Conservation (phyloP, 2,329 filamentous ascomycete genomes). For the Leptographium galeiforme region DNA sequence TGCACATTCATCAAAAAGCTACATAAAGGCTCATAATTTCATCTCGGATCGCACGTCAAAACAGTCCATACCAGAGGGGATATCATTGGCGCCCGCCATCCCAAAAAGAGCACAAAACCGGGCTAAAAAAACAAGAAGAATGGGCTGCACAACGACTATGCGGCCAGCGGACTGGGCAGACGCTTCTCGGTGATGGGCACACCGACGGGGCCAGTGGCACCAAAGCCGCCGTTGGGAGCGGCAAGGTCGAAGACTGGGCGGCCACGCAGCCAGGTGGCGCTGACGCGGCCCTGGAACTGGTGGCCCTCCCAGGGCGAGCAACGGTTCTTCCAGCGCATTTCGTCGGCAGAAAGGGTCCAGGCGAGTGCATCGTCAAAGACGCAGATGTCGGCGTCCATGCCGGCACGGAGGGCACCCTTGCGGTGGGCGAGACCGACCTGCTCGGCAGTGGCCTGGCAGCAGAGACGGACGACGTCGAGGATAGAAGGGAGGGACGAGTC, state of each 20-base stretch:
- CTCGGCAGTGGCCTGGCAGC: conserved; percentile 70
- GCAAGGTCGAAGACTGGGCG: conserved; percentile 58
- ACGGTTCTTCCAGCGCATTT: conserved; percentile 91
- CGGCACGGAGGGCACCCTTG: conserved; percentile 70
- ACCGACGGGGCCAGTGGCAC: conserved; percentile 32
- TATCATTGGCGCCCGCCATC: not conserved
- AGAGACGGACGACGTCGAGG: conserved; percentile 72
- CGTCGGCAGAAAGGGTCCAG: conserved; percentile 60
- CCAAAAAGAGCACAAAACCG: not conserved
- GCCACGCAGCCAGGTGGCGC: conserved; percentile 76
- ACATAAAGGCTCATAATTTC: not conserved
- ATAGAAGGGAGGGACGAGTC: conserved; percentile 26
- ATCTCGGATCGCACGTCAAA: not conserved
- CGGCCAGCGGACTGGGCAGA: not conserved
- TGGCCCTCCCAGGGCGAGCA: conserved; percentile 83
- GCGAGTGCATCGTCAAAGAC: conserved; percentile 77
- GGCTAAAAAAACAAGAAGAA: not conserved
- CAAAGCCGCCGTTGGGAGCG: conserved; percentile 36
- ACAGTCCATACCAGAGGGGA: not conserved
- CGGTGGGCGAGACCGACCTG: conserved; percentile 73
- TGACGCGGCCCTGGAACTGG: conserved; percentile 62
- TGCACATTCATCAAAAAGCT: no score
- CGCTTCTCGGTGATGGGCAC: conserved; percentile 31
- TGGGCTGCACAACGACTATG: not conserved
- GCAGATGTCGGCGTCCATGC: conserved; percentile 81